Evolutionary conservation across 2,329 filamentous ascomycete species (phyloP).

Genomic region (Drechslerella dactyloides): DNA sequence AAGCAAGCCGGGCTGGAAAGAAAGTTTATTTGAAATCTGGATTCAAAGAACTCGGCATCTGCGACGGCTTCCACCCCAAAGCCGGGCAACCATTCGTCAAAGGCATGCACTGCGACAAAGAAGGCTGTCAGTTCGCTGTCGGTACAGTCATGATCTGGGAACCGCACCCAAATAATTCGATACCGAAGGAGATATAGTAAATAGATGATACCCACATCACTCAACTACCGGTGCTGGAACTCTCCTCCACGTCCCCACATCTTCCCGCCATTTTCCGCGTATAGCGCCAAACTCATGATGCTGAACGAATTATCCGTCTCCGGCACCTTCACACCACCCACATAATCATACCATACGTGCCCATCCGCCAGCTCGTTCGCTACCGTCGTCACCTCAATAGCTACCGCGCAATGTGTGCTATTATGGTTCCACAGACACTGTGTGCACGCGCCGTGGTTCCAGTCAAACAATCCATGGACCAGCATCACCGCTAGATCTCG

Average conservation of each 20-base stretch:
- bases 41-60: slow-evolving; percentile 21
- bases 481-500: slow-evolving; percentile 38
- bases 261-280: slow-evolving; percentile 35
- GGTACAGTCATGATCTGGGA: slow-evolving; percentile 46
- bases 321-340: slow-evolving; percentile 24
- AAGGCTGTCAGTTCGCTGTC: slow-evolving; percentile 31
- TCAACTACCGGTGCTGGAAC: slow-evolving; percentile 28
- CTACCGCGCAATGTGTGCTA: slow-evolving; percentile 42
- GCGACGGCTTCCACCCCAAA: slow-evolving; percentile 29
- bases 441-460: slow-evolving; percentile 38
- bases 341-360: slow-evolving; percentile 37
- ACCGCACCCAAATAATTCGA: slow-evolving; percentile 1
- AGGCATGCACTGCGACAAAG: slow-evolving; percentile 41
- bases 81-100: slow-evolving; percentile 22
- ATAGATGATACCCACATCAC: neutral
- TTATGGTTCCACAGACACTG: slow-evolving; percentile 48
- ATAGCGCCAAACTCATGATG: slow-evolving; percentile 32
- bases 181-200: neutral
- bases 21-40: slow-evolving; percentile 40
- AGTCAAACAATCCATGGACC: slow-evolving; percentile 43
- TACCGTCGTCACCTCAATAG: slow-evolving; percentile 26
- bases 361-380: slow-evolving; percentile 36
- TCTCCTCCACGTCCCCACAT: slow-evolving; percentile 36
- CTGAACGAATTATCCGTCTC: slow-evolving; percentile 34
- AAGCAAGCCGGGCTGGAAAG: slow-evolving; percentile 38